A percentile compares a stretch with the other conserved stretches of the same genome.
These are phyloP conservation scores for Chrysopogon serrulatus DNA, from an alignment of 176 grass and related monocot species.

Conservation along the genomic window DNA sequence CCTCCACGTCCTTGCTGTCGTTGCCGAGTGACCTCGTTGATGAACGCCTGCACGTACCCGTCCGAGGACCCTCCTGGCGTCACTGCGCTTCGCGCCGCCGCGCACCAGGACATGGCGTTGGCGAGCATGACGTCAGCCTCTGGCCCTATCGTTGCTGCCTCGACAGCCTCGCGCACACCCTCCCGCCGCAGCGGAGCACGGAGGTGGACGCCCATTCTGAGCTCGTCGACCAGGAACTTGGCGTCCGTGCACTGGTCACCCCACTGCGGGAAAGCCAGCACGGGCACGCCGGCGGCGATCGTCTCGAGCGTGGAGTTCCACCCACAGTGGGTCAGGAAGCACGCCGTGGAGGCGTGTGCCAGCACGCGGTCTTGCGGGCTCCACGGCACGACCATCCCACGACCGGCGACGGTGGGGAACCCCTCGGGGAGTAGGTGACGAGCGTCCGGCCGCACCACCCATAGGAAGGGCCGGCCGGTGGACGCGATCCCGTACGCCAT, in stretches of 20 bases:
- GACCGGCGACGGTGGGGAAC: neutral
- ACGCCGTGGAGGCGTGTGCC: neutral
- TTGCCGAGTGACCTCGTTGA: neutral
- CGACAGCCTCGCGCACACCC: slow-evolving; percentile 23
- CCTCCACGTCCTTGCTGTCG: neutral
- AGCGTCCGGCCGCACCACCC: neutral
- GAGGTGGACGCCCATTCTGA: neutral
- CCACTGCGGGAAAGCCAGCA: slow-evolving; percentile 43
- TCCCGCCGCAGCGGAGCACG: slow-evolving; percentile 16
- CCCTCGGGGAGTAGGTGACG: neutral
- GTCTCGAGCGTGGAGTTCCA: slow-evolving; percentile 57
- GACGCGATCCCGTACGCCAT: neutral
- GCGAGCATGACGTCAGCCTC: slow-evolving; percentile 13
- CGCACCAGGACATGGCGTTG: slow-evolving; percentile 26
- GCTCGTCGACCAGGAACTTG: slow-evolving; percentile 40
- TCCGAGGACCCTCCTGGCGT: slow-evolving; percentile 39
- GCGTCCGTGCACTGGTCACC: slow-evolving; percentile 48
- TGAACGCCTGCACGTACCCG: slow-evolving; percentile 29
- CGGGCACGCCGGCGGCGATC: slow-evolving; percentile 41
- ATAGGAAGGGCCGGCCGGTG: neutral
- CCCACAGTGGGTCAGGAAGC: slow-evolving; percentile 62
- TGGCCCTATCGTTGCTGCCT: slow-evolving; percentile 25
- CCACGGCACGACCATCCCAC: neutral
- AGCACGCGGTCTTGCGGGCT: neutral
- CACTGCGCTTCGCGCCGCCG: slow-evolving; percentile 9